A percentile compares a stretch with the other conserved stretches of the same genome.
Conservation (phyloP, 495 filamentous ascomycete genomes). For the Cercophora scortea region DNA sequence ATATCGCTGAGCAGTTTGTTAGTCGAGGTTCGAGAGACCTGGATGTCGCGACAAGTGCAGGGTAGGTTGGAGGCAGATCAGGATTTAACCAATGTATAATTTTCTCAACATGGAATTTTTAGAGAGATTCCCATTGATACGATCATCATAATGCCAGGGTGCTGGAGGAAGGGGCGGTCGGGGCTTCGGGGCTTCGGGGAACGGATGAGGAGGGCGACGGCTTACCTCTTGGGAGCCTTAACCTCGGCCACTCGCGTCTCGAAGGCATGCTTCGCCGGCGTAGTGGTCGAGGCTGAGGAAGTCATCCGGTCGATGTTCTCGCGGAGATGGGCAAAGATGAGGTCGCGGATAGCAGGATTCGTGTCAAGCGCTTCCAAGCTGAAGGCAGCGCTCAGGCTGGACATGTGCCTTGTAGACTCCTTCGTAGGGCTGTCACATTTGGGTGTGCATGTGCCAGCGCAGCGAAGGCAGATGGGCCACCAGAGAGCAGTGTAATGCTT, state of each 20-base stretch:
- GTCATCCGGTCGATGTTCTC: slow-evolving; percentile 27
- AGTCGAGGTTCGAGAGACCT: not conserved
- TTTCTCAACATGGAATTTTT: slow-evolving; percentile 85
- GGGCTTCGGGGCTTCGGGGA: slow-evolving; percentile 9
- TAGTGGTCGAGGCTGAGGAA: slow-evolving; percentile 59
- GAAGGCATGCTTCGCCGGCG: slow-evolving; percentile 62
- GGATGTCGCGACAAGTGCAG: too few relatives aligned
- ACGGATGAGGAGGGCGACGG: slow-evolving; percentile 3
- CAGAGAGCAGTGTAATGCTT: not conserved
- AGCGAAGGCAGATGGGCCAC: not conserved
- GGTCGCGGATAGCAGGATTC: slow-evolving; percentile 14
- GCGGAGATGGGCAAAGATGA: slow-evolving; percentile 15
- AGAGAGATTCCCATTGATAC: slow-evolving; percentile 99
- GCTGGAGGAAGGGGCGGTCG: slow-evolving; percentile 9
- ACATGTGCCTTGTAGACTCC: slow-evolving; percentile 17
- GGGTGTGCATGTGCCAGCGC: slow-evolving; percentile 4
- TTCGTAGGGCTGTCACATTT: slow-evolving; percentile 15
- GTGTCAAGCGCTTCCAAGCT: slow-evolving; percentile 10
- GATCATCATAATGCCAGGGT: slow-evolving; percentile 64
- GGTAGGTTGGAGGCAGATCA: slow-evolving; percentile 13
- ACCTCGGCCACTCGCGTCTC: slow-evolving; percentile 77
- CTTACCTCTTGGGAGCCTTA: slow-evolving; percentile 86
- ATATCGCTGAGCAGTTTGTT: slow-evolving; percentile 60
- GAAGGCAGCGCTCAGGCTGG: slow-evolving; percentile 10
- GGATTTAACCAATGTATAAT: slow-evolving; percentile 28